phyloP scores from a whole-genome alignment of 768 basidiomycete species.

The Mycena crocata region DNA sequence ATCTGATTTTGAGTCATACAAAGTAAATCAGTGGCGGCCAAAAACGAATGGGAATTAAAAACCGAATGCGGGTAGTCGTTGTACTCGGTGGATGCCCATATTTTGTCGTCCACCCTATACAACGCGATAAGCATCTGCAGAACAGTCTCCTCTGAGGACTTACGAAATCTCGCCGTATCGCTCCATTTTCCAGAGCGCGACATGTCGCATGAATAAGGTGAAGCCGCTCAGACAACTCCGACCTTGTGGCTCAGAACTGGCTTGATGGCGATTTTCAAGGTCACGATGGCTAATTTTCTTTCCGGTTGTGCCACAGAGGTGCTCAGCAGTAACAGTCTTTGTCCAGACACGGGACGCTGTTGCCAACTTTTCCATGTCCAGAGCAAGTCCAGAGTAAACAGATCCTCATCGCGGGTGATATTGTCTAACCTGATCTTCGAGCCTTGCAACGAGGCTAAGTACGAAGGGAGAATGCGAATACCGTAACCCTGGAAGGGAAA shows the following conservation, averaged over 20 bases:
- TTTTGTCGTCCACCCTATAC: background rate
- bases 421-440: constrained; percentile 9
- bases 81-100: constrained; percentile 12
- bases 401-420: background rate
- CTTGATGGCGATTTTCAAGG: background rate
- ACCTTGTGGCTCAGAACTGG: background rate
- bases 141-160: background rate
- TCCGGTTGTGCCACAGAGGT: no score
- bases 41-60: background rate
- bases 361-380: constrained; percentile 15
- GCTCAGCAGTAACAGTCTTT: background rate
- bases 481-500: background rate
- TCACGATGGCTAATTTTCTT: background rate
- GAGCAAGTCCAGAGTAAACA: constrained; percentile 4
- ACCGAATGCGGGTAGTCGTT: background rate
- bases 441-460: constrained; percentile 5
- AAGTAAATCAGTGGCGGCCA: no score
- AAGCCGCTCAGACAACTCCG: background rate
- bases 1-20: background rate
- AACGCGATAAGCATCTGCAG: no score
- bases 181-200: constrained; percentile 17
- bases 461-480: constrained; percentile 1
- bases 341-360: constrained; percentile 6
- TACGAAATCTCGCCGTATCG: constrained; percentile 1
- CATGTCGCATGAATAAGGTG: constrained; percentile 11